Conservation (phyloP, 2,329 filamentous ascomycete species). For the Scortechinia acanthostroma region DNA sequence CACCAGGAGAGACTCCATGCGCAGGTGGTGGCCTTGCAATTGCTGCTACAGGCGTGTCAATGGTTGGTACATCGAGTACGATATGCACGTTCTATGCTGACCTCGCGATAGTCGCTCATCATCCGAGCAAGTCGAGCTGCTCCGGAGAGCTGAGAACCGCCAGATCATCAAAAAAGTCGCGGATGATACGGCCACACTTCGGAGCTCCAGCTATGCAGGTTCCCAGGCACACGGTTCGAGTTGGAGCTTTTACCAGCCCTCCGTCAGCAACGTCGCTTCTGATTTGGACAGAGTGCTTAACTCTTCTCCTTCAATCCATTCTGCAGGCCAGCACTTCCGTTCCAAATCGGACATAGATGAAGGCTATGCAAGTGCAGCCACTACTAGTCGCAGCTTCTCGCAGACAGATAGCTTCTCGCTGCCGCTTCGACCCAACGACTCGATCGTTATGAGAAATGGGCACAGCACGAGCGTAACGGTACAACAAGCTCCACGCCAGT, state of each 20-base stretch:
- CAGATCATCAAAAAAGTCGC: slow-evolving; percentile 21
- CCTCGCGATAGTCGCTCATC: slow-evolving; percentile 15
- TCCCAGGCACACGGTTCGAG: neutral
- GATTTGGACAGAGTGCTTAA: neutral
- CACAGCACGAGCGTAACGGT: neutral
- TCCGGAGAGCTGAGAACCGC: slow-evolving; percentile 19
- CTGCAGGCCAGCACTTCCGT: neutral
- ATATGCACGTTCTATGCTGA: slow-evolving; percentile 1
- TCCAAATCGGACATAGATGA: neutral
- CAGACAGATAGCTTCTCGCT: too few relatives aligned
- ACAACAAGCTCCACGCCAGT: neutral
- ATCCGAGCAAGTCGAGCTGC: slow-evolving; percentile 20
- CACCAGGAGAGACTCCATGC: slow-evolving; percentile 21
- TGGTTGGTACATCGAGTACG: slow-evolving; percentile 13
- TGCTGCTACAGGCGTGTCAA: slow-evolving; percentile 25
- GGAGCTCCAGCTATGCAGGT: slow-evolving; percentile 4
- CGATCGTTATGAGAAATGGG: neutral
- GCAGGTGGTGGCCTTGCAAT: slow-evolving; percentile 23
- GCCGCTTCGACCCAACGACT: too few relatives aligned
- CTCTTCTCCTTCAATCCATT: neutral
- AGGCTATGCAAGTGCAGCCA: slow-evolving; percentile 4
- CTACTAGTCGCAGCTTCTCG: slow-evolving; percentile 6
- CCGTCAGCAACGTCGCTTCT: neutral
- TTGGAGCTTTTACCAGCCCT: neutral
- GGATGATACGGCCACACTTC: slow-evolving; percentile 23